Evolutionary conservation across 108 stramenopile species (phyloP).

Genomic region (Bacterosira constricta): DNA sequence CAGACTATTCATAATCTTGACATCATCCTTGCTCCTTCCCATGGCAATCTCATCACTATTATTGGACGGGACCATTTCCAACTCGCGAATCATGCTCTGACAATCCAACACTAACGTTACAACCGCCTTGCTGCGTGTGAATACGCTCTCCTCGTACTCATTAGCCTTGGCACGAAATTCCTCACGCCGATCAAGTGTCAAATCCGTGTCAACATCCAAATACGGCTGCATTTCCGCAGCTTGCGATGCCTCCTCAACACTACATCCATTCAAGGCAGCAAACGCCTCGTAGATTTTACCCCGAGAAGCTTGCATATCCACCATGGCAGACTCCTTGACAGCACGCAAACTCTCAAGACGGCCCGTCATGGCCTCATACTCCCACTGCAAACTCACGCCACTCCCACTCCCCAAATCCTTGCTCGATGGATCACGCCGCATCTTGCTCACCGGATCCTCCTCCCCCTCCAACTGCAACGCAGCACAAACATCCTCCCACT

Average conservation of each 20-base stretch:
- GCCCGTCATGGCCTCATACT: constrained; percentile 60
- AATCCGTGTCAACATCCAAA: constrained; percentile 67
- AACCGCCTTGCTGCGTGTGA: constrained; percentile 64
- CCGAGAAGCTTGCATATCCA: constrained; percentile 54
- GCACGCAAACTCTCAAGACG: constrained; percentile 61
- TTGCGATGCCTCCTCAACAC: constrained; percentile 13
- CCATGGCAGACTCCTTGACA: constrained; percentile 43
- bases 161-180: constrained; percentile 65
- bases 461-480: constrained; percentile 54
- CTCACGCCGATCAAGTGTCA: constrained; percentile 59
- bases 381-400: constrained; percentile 61
- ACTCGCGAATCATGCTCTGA: constrained; percentile 76
- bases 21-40: constrained; percentile 43
- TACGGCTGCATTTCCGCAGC: constrained; percentile 46
- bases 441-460: constrained; percentile 22
- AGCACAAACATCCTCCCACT: constrained; percentile 48
- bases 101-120: constrained; percentile 77
- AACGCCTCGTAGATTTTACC: constrained; percentile 66
- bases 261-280: constrained; percentile 51
- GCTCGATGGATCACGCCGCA: constrained; percentile 46
- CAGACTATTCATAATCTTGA: constrained; percentile 48
- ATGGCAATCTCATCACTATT: constrained; percentile 11
- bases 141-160: constrained; percentile 73
- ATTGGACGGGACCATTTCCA: constrained; percentile 62
- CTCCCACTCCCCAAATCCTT: background rate